Evolutionary conservation across 805 yeast species (phyloP), one percentile per base, ranked within the genome.

Genomic region (Tetrapisispora fleetii): DNA sequence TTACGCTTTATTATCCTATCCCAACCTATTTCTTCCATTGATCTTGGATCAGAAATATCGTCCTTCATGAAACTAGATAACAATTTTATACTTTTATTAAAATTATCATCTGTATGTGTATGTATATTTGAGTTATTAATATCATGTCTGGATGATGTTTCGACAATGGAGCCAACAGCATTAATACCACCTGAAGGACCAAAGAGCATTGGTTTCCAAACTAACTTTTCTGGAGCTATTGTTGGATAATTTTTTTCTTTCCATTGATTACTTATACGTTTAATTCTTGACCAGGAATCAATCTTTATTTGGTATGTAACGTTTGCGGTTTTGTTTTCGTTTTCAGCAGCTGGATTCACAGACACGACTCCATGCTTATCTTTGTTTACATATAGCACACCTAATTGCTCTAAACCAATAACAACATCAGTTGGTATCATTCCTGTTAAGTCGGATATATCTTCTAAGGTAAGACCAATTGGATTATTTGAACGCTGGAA

Each of bases 161-260:
- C 70, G 11, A 58, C 42, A 41, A 63, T 33, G 51, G 63, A 58
- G 7, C 67, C 70, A 19, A 67, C 67, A 21, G 72, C 71, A 57
- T 84, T 83, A 35, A 87, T 81, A 14, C 95, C 95, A 21, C 93
- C 88, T 0, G 90, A 82, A 0, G 93, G 91, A 0, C 95, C 95
- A 57, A 80, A 75, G n/a, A 85, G 75, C 65, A 85, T 74, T 1
- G 90, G 89, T 56, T 83, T 85, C 95, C 96, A 88, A 14, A 87
- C 52, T 14, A 88, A 67, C 39, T 73, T 71, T 0, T 69, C 67
- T 3, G 79, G 75, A 40, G 80, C 71, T n/a, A 87, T 55, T 32
- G 60, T 62, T 16, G 73, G 72, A 51, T 81, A 79, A 0, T 67
- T 66, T 55, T 83, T 85, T 3, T 62, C 46, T 47, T 76, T 74